Percentiles rank a stretch among this genome's conserved stretches.
phyloP scores from a whole-genome alignment of 768 basidiomycete genomes.

The Mycena metata region DNA sequence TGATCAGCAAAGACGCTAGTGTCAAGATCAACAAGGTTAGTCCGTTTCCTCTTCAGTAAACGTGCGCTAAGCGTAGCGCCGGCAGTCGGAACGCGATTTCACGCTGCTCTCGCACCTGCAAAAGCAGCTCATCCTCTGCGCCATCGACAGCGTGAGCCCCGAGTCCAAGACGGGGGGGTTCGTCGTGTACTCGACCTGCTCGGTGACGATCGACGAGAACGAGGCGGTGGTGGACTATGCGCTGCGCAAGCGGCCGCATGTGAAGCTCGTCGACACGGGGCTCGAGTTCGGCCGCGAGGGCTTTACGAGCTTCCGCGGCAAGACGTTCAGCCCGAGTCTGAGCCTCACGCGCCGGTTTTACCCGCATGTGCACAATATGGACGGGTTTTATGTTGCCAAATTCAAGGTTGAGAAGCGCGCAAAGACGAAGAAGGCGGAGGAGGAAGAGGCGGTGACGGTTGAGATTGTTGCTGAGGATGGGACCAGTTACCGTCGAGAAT shows the following conservation, averaged over 20 bases:
- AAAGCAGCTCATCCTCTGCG: conserved; percentile 98
- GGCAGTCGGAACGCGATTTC: conserved; percentile 94
- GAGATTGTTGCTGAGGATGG: conserved; percentile 50
- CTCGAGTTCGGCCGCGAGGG: conserved; percentile 95
- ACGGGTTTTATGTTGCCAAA: conserved; percentile 99
- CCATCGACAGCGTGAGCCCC: conserved; percentile 94
- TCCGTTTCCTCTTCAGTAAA: conserved; percentile 17
- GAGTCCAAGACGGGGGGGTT: conserved; percentile 93
- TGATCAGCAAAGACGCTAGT: conserved; percentile 97
- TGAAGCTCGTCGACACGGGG: conserved; percentile 92
- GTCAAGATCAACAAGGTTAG: conserved; percentile 98
- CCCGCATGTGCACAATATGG: conserved; percentile 99
- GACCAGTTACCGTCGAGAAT: conserved; percentile 42
- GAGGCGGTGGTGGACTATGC: conserved; percentile 99
- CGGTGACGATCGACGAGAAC: conserved; percentile 98
- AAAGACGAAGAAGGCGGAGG: conserved; percentile 57
- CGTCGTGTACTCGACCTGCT: conserved; percentile 98
- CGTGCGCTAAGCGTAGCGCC: conserved; percentile 18
- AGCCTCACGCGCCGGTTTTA: conserved; percentile 90
- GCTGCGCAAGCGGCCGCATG: conserved; percentile 92
- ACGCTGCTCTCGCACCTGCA: conserved; percentile 96
- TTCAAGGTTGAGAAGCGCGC: conserved; percentile 91
- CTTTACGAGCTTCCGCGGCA: conserved; percentile 91
- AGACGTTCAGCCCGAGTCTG: conserved; percentile 85
- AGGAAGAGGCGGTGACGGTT: conserved; percentile 47